Conservation (phyloP, 2,329 filamentous ascomycete species). For the Microsporum audouinii region DNA sequence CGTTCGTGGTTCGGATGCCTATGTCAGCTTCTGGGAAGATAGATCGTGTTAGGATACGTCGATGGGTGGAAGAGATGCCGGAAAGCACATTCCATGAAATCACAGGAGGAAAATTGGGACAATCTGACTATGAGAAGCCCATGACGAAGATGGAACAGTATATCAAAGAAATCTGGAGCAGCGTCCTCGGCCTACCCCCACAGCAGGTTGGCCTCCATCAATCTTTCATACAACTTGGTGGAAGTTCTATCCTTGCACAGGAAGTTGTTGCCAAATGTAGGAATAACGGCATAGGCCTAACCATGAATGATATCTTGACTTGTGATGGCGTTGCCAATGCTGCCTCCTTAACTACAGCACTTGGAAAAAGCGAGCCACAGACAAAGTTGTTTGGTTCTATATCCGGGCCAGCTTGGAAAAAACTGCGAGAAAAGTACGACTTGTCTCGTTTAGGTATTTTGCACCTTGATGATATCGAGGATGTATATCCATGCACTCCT, state of each 20-base stretch:
- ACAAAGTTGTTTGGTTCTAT: neutral
- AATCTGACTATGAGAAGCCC: neutral
- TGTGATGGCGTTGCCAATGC: slow-evolving; percentile 12
- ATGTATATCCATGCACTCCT: slow-evolving; percentile 8
- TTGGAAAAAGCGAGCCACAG: neutral
- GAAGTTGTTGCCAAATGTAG: slow-evolving; percentile 19
- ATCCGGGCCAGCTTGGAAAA: neutral
- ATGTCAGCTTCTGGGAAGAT: slow-evolving; percentile 30
- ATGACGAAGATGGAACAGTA: slow-evolving; percentile 4
- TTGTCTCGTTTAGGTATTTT: slow-evolving; percentile 2
- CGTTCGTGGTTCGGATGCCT: slow-evolving; percentile 30
- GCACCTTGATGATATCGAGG: slow-evolving; percentile 2
- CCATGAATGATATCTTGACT: slow-evolving; percentile 20
- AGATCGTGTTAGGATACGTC: slow-evolving; percentile 22
- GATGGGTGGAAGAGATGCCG: slow-evolving; percentile 17
- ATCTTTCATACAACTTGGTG: slow-evolving; percentile 11
- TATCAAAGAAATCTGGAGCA: slow-evolving; percentile 4
- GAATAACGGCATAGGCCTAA: slow-evolving; percentile 14
- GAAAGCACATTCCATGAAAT: slow-evolving; percentile 7
- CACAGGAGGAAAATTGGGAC: neutral
- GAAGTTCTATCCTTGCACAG: slow-evolving; percentile 17
- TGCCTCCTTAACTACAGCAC: slow-evolving; percentile 4
- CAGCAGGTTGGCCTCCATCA: slow-evolving; percentile 14
- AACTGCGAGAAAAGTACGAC: slow-evolving; percentile 1
- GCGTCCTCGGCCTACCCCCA: slow-evolving; percentile 33